Conservation (phyloP, 2,329 filamentous ascomycete species). For the Pseudogymnoascus sp. region DNA sequence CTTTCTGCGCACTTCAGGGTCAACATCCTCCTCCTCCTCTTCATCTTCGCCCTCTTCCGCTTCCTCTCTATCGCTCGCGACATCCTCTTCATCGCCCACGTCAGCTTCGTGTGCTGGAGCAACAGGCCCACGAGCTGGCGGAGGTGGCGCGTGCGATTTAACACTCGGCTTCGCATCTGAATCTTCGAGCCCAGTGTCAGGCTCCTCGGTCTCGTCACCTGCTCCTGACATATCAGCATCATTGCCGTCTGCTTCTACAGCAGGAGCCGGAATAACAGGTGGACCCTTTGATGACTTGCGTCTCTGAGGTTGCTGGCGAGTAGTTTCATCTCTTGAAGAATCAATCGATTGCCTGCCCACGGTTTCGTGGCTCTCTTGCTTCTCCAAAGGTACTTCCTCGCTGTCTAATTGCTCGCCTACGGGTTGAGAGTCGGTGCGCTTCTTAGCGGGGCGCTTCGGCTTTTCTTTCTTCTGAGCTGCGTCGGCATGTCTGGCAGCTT, state of each 20-base stretch:
- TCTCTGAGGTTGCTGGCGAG: constrained; percentile 36
- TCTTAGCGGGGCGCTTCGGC: constrained; percentile 69
- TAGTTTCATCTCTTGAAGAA: constrained; percentile 30
- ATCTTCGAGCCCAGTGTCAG: constrained; percentile 63
- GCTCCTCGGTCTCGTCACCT: constrained; percentile 54
- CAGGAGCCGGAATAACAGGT: constrained; percentile 16
- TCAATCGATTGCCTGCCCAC: constrained; percentile 44
- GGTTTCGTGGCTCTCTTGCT: constrained; percentile 39
- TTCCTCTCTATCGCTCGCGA: constrained; percentile 36
- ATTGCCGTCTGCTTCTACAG: constrained; percentile 44
- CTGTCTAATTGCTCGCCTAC: constrained; percentile 29
- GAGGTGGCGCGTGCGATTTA: constrained; percentile 24
- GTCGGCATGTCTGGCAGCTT: constrained; percentile 74
- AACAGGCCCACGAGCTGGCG: constrained; percentile 31
- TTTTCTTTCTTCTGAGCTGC: constrained; percentile 77
- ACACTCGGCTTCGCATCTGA: constrained; percentile 47
- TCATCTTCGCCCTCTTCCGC: constrained; percentile 53
- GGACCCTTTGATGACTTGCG: constrained; percentile 44
- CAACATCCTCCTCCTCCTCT: constrained; percentile 79
- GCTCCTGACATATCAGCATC: constrained; percentile 58
- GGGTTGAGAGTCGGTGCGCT: constrained; percentile 43
- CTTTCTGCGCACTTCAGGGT: constrained; percentile 76
- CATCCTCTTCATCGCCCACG: constrained; percentile 39
- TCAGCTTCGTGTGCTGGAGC: constrained; percentile 32
- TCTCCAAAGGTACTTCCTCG: constrained; percentile 34